Evolutionary conservation across 306 rosid species (phyloP).

Genomic region (Sindora glabra): DNA sequence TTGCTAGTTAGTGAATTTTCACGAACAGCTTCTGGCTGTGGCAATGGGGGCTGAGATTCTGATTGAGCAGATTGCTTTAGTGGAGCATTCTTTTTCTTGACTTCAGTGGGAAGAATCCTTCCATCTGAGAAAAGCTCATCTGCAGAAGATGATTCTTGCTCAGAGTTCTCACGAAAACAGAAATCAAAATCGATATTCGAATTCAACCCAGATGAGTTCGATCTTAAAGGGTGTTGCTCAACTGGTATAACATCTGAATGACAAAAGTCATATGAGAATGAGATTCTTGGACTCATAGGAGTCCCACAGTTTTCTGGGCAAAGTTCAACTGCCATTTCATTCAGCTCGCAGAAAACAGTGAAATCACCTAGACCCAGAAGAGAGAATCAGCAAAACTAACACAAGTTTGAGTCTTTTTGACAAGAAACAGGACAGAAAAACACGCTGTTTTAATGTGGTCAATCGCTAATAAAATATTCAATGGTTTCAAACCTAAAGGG

Average conservation of each 20-base stretch:
- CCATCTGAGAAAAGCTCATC: conserved; percentile 87
- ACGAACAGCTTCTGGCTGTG: conserved; percentile 11
- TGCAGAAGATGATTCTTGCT: conserved; percentile 70
- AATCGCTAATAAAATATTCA: conserved; percentile 12
- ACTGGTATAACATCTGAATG: conserved; percentile 55
- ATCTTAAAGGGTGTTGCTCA: conserved; percentile 57
- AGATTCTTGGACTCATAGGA: conserved; percentile 61
- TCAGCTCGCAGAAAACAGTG: background rate
- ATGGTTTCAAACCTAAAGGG: conserved; percentile 24
- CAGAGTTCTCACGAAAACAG: conserved; percentile 49
- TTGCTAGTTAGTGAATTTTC: conserved; percentile 1
- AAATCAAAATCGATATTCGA: conserved; percentile 71
- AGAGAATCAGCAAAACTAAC: no score
- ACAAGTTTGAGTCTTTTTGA: background rate
- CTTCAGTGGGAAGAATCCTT: conserved; percentile 52
- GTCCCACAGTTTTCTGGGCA: conserved; percentile 46
- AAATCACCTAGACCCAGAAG: conserved; percentile 4
- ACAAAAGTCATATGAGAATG: conserved; percentile 74
- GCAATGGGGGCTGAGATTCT: conserved; percentile 19
- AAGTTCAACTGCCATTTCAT: conserved; percentile 47
- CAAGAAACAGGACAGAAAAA: background rate
- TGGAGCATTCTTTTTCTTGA: conserved; percentile 44
- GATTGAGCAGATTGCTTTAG: conserved; percentile 13
- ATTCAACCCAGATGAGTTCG: conserved; percentile 47
- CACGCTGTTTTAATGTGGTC: conserved; percentile 13